Percentiles rank a stretch among this genome's conserved stretches.
Evolutionary conservation across 306 rosid species (phyloP).

Genomic region (Dryas drummondii): DNA sequence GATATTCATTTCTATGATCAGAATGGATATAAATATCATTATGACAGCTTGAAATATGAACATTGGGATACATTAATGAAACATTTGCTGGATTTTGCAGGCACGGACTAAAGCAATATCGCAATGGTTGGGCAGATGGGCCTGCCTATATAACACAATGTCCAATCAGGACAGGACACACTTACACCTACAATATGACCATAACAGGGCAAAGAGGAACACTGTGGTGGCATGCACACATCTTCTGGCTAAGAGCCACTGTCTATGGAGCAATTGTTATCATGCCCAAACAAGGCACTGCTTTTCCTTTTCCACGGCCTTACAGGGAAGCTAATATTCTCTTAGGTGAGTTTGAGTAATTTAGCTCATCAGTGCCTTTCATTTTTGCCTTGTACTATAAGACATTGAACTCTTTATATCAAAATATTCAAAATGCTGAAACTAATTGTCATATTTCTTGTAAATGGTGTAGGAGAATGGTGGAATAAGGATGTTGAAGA

Average conservation of each 20-base stretch:
- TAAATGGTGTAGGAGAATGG: conserved; percentile 35
- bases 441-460: background rate
- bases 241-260: conserved; percentile 41
- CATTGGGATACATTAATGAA: background rate
- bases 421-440: background rate
- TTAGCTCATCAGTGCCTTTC: too few relatives aligned
- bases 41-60: too few relatives aligned
- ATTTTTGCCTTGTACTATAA: too few relatives aligned
- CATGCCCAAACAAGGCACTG: conserved; percentile 27
- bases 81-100: background rate
- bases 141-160: conserved; percentile 42
- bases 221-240: conserved; percentile 45
- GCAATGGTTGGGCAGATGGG: conserved; percentile 49
- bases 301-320: conserved; percentile 35
- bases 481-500: conserved; percentile 39
- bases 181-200: conserved; percentile 26
- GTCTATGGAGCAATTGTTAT: conserved; percentile 36
- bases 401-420: too few relatives aligned
- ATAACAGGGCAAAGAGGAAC: conserved; percentile 44
- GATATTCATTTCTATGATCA: background rate
- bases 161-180: conserved; percentile 33
- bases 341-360: conserved; percentile 21
- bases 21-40: too few relatives aligned
- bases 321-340: conserved; percentile 25
- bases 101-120: conserved; percentile 42